These are phyloP conservation scores for Paecilomyces dactylethromorphus DNA, from an alignment of 2,329 filamentous ascomycete species.

Conservation along the genomic window DNA sequence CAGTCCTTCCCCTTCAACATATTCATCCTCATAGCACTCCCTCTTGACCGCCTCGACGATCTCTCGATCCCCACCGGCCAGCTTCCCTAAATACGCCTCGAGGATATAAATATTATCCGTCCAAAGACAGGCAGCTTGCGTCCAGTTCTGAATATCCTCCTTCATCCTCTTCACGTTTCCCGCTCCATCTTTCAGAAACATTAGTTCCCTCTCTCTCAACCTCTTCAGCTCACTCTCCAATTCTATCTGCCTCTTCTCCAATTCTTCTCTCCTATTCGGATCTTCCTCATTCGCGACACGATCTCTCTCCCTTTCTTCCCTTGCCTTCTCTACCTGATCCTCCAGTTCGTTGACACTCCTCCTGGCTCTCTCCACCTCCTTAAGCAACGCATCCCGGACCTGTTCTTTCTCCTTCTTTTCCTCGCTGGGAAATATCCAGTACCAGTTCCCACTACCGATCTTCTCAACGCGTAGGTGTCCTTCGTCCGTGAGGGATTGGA, in stretches of 20 bases:
- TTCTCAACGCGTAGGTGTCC: conserved; percentile 59
- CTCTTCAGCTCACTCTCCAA: conserved; percentile 23
- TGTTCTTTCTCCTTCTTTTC: conserved; percentile 44
- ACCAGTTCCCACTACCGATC: conserved; percentile 66
- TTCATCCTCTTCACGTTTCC: conserved; percentile 24
- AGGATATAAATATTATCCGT: conserved; percentile 41
- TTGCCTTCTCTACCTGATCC: conserved; percentile 27
- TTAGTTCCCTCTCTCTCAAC: conserved; percentile 27
- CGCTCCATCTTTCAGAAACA: conserved; percentile 14
- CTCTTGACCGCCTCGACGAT: conserved; percentile 36
- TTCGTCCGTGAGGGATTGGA: conserved; percentile 57
- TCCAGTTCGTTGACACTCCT: conserved; percentile 24
- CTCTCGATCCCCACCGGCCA: conserved; percentile 39
- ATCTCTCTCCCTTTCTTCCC: conserved; percentile 16
- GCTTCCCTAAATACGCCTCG: conserved; percentile 32
- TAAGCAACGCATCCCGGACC: conserved; percentile 17
- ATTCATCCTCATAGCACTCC: conserved; percentile 49
- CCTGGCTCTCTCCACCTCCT: conserved; percentile 22
- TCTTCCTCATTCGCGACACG: conserved; percentile 12
- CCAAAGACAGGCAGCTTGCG: conserved; percentile 28
- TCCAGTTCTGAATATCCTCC: conserved; percentile 26
- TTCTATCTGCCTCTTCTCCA: conserved; percentile 1
- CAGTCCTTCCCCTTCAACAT: conserved; percentile 48
- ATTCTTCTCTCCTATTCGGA: conserved; percentile 12
- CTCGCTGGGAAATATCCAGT: conserved; percentile 60